phyloP scores from a whole-genome alignment of 23 red algal species.

The Gracilaria gracilis region DNA sequence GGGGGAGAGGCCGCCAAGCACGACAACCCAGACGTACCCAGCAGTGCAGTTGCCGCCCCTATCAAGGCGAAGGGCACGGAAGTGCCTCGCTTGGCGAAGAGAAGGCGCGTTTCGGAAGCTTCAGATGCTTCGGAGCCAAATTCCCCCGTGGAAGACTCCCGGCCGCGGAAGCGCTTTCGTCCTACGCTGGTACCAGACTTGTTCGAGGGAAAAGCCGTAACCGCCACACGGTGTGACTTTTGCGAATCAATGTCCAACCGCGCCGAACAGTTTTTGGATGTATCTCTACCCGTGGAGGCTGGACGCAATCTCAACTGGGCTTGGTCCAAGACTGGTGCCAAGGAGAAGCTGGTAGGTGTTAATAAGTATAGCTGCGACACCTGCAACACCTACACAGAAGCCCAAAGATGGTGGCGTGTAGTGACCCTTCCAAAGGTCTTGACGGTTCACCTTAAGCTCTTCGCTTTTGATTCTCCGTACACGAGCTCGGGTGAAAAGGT shows the following conservation, averaged over 20 bases:
- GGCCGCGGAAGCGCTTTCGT: constrained; percentile 13
- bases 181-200: constrained; percentile 35
- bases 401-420: constrained; percentile 73
- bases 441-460: constrained; percentile 84
- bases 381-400: constrained; percentile 80
- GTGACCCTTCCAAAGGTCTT: constrained; percentile 61
- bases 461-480: constrained; percentile 65
- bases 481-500: constrained; percentile 60
- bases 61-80: neutral
- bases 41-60: neutral
- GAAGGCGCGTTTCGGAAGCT: neutral
- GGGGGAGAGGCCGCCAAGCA: constrained; percentile 4
- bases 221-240: constrained; percentile 69
- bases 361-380: constrained; percentile 79
- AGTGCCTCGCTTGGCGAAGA: neutral
- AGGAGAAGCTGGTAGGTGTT: constrained; percentile 57
- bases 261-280: constrained; percentile 77
- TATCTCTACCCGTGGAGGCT: constrained; percentile 75
- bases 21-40: constrained; percentile 9
- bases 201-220: constrained; percentile 71
- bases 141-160: neutral
- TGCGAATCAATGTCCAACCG: constrained; percentile 62
- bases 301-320: constrained; percentile 64
- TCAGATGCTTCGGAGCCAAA: neutral
- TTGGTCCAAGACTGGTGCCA: constrained; percentile 39